These are phyloP conservation scores for Biscogniauxia sp. DNA, from an alignment of 2,329 filamentous ascomycete genomes.

Conservation along the genomic window DNA sequence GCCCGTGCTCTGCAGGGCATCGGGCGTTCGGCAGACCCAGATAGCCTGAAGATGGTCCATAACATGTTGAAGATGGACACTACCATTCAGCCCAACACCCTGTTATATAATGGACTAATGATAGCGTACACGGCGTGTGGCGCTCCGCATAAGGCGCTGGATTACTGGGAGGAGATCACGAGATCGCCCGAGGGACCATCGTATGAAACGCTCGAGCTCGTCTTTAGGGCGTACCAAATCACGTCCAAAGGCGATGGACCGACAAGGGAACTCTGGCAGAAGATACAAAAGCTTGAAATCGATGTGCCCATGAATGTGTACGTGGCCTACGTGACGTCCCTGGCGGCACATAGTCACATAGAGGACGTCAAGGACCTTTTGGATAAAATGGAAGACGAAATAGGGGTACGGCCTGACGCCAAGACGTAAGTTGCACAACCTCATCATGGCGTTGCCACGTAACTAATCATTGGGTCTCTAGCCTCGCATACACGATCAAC, in stretches of 20 bases:
- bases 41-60: constrained; percentile 73
- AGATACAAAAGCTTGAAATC: constrained; percentile 72
- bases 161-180: constrained; percentile 84
- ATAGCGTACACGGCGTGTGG: constrained; percentile 74
- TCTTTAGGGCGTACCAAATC: constrained; percentile 75
- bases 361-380: constrained; percentile 67
- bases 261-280: constrained; percentile 68
- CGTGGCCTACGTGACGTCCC: constrained; percentile 71
- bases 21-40: constrained; percentile 55
- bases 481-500: constrained; percentile 75
- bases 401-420: constrained; percentile 39
- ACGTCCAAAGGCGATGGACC: constrained; percentile 55
- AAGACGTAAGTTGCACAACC: constrained; percentile 24
- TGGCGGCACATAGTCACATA: constrained; percentile 70
- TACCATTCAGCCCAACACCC: constrained; percentile 73
- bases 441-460: constrained; percentile 5
- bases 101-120: constrained; percentile 81
- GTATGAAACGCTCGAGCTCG: constrained; percentile 75
- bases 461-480: constrained; percentile 11
- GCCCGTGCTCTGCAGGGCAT: constrained; percentile 75
- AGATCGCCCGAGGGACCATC: constrained; percentile 81
- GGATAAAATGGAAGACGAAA: constrained; percentile 62
- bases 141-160: constrained; percentile 63
- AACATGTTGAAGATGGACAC: constrained; percentile 94
- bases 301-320: constrained; percentile 73